Evolutionary conservation across 306 rosid genomes (phyloP).

Genomic region (Citrullus colocynthis): DNA sequence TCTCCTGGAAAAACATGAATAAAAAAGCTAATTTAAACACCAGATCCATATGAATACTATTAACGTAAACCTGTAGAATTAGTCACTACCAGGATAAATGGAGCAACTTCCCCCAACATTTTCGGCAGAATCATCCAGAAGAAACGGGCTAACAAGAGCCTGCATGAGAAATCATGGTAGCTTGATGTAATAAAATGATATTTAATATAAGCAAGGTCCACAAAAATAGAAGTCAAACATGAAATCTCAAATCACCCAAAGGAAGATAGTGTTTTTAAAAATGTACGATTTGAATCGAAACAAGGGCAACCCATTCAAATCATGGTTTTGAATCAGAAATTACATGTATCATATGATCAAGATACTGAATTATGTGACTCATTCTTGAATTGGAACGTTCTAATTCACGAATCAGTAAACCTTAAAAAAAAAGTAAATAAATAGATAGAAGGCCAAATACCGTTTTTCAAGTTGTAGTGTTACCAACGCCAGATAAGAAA

Average conservation of each 20-base stretch:
- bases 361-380: no score
- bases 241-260: background rate
- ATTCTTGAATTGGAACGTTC: no score
- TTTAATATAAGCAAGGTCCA: background rate
- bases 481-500: no score
- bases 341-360: no score
- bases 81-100: conserved; percentile 27
- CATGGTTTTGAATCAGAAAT: no score
- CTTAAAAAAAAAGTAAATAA: no score
- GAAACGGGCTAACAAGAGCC: conserved; percentile 85
- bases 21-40: background rate
- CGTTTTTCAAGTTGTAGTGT: no score
- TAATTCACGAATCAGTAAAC: no score
- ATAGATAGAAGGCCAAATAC: no score
- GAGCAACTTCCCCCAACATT: conserved; percentile 26
- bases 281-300: no score
- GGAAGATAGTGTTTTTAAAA: background rate
- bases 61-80: background rate
- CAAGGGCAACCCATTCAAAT: no score
- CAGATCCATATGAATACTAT: background rate
- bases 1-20: conserved; percentile 21
- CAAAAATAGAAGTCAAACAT: background rate
- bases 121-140: conserved; percentile 54
- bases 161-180: conserved; percentile 12
- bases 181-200: background rate